Evolutionary conservation across 345 rosid genomes (phyloP).

Genomic region (Clausena lansium): DNA sequence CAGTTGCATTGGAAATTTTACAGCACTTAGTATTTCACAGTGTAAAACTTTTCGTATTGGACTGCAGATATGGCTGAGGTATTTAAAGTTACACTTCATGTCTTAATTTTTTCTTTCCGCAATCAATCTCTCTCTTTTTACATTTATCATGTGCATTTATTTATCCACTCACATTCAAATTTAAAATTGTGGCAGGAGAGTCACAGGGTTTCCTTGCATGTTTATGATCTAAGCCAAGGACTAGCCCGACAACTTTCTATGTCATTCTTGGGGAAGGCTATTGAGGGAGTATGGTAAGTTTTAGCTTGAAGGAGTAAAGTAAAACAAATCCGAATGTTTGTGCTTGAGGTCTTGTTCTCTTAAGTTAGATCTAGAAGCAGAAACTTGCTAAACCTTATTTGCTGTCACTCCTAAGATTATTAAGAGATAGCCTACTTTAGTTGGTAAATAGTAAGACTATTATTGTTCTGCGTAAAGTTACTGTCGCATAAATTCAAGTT

Average conservation of each 20-base stretch:
- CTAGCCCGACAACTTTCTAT: slow-evolving; percentile 86
- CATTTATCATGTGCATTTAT: background rate
- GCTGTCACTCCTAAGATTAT: background rate
- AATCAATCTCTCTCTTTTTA: background rate
- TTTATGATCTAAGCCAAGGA: slow-evolving; percentile 93
- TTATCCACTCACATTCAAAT: background rate
- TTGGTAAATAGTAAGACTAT: background rate
- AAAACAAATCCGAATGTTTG: background rate
- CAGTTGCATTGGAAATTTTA: slow-evolving; percentile 2
- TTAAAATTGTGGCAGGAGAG: slow-evolving; percentile 58
- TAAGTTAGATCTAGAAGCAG: background rate
- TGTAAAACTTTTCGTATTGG: background rate
- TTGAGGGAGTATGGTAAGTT: slow-evolving; percentile 92
- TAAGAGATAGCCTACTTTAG: background rate
- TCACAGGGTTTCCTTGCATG: slow-evolving; percentile 64
- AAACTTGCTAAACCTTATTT: background rate
- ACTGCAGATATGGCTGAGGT: slow-evolving; percentile 70
- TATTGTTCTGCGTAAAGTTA: background rate
- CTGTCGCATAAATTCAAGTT: background rate
- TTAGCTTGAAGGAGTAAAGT: background rate
- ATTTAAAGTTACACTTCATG: background rate
- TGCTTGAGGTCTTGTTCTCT: background rate
- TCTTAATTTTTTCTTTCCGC: background rate
- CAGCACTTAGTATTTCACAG: background rate
- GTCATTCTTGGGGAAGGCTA: slow-evolving; percentile 70